Conservation (phyloP, 192 early-diverging fungal genomes). For the Coemansia sp. region DNA sequence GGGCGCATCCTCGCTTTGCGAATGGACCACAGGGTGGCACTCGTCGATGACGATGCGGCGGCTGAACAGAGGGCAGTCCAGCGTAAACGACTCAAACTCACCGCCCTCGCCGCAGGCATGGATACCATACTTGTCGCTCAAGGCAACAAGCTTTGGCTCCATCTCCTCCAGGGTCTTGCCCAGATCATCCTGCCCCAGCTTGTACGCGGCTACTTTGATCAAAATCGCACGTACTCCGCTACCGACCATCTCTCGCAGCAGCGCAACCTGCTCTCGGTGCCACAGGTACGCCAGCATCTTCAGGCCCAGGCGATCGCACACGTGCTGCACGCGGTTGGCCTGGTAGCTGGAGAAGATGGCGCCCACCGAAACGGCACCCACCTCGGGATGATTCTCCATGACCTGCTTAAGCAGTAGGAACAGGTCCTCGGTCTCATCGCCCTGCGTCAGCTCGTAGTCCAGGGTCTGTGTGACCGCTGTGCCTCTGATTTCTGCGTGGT, state of each 20-base stretch:
- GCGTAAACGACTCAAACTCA: conserved; percentile 92
- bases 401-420: conserved; percentile 70
- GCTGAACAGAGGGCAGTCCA: conserved; percentile 91
- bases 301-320: conserved; percentile 87
- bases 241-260: conserved; percentile 85
- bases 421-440: conserved; percentile 96
- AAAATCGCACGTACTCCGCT: conserved; percentile 77
- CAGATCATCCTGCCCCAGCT: conserved; percentile 62
- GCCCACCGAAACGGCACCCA: conserved; percentile 86
- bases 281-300: conserved; percentile 85
- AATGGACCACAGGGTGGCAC: conserved; percentile 70
- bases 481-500: conserved; percentile 72
- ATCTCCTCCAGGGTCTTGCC: conserved; percentile 79
- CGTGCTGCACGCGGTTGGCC: conserved; percentile 92
- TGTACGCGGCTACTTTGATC: conserved; percentile 91
- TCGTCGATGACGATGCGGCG: conserved; percentile 76
- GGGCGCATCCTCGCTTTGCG: conserved; percentile 77
- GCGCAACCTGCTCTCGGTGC: conserved; percentile 79
- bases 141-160: conserved; percentile 66
- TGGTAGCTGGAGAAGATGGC: conserved; percentile 98
- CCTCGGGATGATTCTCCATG: conserved; percentile 69
- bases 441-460: conserved; percentile 65
- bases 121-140: conserved; percentile 73
- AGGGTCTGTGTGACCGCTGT: conserved; percentile 61
- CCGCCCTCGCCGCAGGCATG: conserved; percentile 98